Evolutionary conservation across 305 asterid genomes (phyloP).

Genomic region (Caryopteris hybrid): DNA sequence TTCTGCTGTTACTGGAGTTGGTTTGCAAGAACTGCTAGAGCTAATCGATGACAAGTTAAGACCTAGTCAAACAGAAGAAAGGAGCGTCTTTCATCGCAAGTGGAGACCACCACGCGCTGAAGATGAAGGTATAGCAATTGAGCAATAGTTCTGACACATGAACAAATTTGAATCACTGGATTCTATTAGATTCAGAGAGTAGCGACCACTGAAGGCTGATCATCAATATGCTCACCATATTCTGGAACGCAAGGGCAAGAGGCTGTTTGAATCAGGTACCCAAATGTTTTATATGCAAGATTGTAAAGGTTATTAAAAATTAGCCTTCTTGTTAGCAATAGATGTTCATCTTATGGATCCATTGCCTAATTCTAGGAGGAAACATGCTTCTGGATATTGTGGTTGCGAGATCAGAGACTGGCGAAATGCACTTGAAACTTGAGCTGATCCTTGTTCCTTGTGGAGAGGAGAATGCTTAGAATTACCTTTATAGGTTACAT

Average conservation of each 20-base stretch:
- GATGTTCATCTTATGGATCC: background rate
- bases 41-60: constrained; percentile 62
- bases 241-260: background rate
- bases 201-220: no score
- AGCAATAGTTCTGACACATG: constrained; percentile 25
- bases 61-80: constrained; percentile 31
- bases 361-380: background rate
- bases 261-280: background rate
- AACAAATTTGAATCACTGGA: background rate
- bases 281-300: background rate
- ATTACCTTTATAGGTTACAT: background rate
- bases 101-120: constrained; percentile 81
- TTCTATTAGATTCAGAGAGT: background rate
- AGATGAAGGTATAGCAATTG: constrained; percentile 39
- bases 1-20: constrained; percentile 81
- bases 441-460: background rate
- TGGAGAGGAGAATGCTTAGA: background rate
- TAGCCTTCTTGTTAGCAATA: no score
- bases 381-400: background rate
- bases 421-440: background rate
- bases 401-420: background rate
- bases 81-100: constrained; percentile 54
- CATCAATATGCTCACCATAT: background rate
- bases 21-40: constrained; percentile 77
- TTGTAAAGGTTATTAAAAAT: background rate